Evolutionary conservation across 257 asterid species (phyloP).

Genomic region (Solanum rostratum): DNA sequence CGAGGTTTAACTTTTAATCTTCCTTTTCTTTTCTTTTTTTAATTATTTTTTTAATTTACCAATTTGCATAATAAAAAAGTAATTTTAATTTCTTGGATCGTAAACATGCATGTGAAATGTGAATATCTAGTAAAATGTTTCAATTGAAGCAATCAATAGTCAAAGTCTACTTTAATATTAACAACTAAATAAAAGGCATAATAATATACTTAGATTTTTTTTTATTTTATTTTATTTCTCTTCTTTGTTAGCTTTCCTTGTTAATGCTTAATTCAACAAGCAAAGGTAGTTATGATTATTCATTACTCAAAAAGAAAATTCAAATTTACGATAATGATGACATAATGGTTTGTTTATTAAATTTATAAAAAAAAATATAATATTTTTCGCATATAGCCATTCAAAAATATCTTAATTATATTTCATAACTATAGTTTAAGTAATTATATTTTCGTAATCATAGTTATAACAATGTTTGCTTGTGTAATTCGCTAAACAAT

Average conservation of each 20-base stretch:
- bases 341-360: too few relatives aligned
- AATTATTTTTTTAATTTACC: background rate
- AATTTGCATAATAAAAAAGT: background rate
- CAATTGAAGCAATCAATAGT: background rate
- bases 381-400: too few relatives aligned
- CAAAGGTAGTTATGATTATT: background rate
- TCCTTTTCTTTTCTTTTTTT: background rate
- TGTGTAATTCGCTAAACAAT: too few relatives aligned
- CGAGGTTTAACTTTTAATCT: background rate
- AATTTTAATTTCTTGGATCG: background rate
- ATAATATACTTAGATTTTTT: background rate
- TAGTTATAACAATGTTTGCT: too few relatives aligned
- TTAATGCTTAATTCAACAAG: background rate
- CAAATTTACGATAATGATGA: background rate
- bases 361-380: too few relatives aligned
- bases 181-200: background rate
- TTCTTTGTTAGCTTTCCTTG: background rate
- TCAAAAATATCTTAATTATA: too few relatives aligned
- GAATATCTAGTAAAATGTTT: background rate
- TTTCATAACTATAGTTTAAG: too few relatives aligned
- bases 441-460: too few relatives aligned
- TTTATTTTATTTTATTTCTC: background rate
- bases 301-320: background rate
- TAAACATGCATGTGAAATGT: background rate
- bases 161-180: background rate